Conservation (phyloP, 2,329 filamentous ascomycete genomes). For the Fusarium udum region DNA sequence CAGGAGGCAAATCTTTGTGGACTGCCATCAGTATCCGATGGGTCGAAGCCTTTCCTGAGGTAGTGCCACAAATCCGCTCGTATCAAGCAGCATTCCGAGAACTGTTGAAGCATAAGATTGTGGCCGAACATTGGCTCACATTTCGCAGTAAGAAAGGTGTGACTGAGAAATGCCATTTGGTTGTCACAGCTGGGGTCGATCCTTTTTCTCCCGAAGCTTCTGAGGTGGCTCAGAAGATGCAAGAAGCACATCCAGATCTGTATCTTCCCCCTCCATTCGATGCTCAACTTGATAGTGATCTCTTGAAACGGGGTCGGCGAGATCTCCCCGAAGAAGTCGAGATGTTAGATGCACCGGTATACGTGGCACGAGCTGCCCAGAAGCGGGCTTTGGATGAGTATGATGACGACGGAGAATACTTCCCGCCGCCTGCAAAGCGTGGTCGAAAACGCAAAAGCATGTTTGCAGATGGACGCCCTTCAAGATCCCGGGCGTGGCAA, state of each 20-base stretch:
- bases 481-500: constrained; percentile 10
- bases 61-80: constrained; percentile 53
- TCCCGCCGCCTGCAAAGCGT: constrained; percentile 35
- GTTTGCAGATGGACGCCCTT: background rate
- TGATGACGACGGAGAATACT: constrained; percentile 31
- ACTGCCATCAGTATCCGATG: constrained; percentile 58
- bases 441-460: constrained; percentile 31
- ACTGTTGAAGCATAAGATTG: constrained; percentile 48
- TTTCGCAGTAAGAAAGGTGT: constrained; percentile 54
- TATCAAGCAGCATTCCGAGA: constrained; percentile 52
- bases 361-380: constrained; percentile 52
- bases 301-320: constrained; percentile 48
- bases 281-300: constrained; percentile 17
- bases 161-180: constrained; percentile 56
- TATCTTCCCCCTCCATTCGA: constrained; percentile 44
- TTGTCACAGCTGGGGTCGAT: constrained; percentile 55
- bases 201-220: constrained; percentile 55
- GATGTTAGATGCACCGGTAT: constrained; percentile 61
- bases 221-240: constrained; percentile 58
- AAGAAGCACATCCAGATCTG: constrained; percentile 53
- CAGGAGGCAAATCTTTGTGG: constrained; percentile 61
- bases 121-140: constrained; percentile 55
- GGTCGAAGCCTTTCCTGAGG: constrained; percentile 52
- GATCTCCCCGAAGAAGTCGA: constrained; percentile 56
- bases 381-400: constrained; percentile 45